Base-by-base conservation (phyloP, 176 grass and related monocot genomes). In the Zoysia pacifica region DNA sequence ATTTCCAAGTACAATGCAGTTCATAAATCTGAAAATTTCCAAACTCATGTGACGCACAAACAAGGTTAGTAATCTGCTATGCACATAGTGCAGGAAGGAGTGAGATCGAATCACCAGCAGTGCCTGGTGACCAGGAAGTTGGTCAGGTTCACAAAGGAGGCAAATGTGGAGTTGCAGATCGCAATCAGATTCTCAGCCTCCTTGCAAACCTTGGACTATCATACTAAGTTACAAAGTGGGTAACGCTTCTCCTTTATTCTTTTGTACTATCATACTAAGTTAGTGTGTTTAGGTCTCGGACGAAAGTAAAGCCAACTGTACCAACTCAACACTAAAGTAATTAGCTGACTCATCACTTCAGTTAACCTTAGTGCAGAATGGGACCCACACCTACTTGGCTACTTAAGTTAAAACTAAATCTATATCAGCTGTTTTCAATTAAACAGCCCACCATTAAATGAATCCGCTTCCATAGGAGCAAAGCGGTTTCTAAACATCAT, bases 121-220 rank as follows among this genome's bases (percentile, higher is more conserved):
- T 28, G 28, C 28, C 28, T 28, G 28, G 28, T 28, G 28, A 28
- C 28, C 28, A 28, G 28, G 28, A 28, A 28, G 28, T 28, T 28
- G 28, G 28, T 28, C 28, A 28, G 28, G 28, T 28, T 28, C 28
- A 28, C 28, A 28, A 28, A 28, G 28, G 28, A 28, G 28, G 28
- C 28, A 28, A 28, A 28, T 28, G 28, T 28, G 28, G 28, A 28
- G 28, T 28, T 28, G 28, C 28, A 28, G 28, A 28, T 28, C 28
- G 28, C 28, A 28, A 28, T 28, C 28, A 28, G 28, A 28, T 28
- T 28, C 28, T 68, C 63, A 48, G 44, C 38, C 62, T 13, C 76
- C 78, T 60, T 62, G 43, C 78, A 85, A 77, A 73, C 78, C 78
- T 82, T 89, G 28, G 78, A 85, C 82, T 36, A 11, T 9, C 36